These are phyloP conservation scores for Tolypocladium ovalisporum DNA, from an alignment of 2,329 filamentous ascomycete species.

Conservation along the genomic window DNA sequence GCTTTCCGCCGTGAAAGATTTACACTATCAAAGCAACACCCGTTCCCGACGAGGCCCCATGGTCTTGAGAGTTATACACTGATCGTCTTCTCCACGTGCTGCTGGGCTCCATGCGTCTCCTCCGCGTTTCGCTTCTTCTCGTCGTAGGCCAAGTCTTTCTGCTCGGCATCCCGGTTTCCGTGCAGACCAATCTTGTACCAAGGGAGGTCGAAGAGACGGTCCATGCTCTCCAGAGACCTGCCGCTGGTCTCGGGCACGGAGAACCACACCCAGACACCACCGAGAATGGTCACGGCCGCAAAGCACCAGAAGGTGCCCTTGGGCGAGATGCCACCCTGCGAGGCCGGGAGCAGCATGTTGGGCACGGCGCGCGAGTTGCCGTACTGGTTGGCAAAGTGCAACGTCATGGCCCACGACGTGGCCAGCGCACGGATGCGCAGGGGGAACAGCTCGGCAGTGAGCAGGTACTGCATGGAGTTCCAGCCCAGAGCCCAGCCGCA, in stretches of 20 bases:
- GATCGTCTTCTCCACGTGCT: constrained; percentile 24
- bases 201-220: constrained; percentile 58
- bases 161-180: constrained; percentile 41
- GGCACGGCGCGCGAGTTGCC: constrained; percentile 67
- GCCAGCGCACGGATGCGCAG: constrained; percentile 61
- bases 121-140: constrained; percentile 32
- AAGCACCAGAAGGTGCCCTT: constrained; percentile 74
- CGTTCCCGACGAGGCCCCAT: no score
- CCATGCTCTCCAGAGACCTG: constrained; percentile 56
- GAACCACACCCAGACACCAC: constrained; percentile 60
- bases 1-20: not conserved
- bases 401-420: constrained; percentile 63
- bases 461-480: constrained; percentile 70
- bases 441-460: constrained; percentile 70
- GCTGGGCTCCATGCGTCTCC: constrained; percentile 16
- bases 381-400: constrained; percentile 72
- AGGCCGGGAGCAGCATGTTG: constrained; percentile 51
- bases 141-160: constrained; percentile 27
- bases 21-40: not conserved
- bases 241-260: constrained; percentile 64
- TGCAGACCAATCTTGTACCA: constrained; percentile 63
- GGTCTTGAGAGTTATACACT: not conserved
- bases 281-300: constrained; percentile 53
- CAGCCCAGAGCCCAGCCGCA: constrained; percentile 61
- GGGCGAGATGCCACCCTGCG: constrained; percentile 36